Base-by-base conservation (phyloP, 805 yeast genomes). In the Metschnikowia drakensbergensis region DNA sequence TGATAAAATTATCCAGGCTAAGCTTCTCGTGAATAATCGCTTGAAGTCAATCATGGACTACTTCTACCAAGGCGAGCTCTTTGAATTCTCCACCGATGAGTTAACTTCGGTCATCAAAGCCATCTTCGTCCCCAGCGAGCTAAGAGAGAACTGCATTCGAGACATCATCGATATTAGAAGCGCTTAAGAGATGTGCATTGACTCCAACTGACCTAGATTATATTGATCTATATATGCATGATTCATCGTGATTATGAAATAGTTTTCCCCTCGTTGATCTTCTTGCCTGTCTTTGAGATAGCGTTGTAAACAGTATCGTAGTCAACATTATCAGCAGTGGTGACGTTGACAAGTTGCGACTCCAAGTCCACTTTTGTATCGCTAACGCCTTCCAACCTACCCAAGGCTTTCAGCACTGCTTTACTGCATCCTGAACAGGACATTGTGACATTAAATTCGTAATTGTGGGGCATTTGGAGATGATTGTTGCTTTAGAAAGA, bases 231-330 rank as follows among this genome's bases (percentile, higher is more conserved):
- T 23, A 23, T 31, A 22, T 23, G 27, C 43, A 6, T 9, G 9
- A 13, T 30, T 2, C 11, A 5, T 29, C 7, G 6, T 37, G 30
- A 37, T 45, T 48, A 51, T 37, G 26, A 42, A 33, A 51, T 36
- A 38, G 76, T 70, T 58, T 76, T 76, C 9, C 96, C 96, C 29
- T 76, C 74, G 41, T 77, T 72, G 50, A 92, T 85, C 59, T 82
- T 82, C 74, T 92, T 92, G 33, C 98, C 98, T 1, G 98, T 90
- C 75, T 92, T 92, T 53, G 84, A 72, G 54, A 92, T 92, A 48
- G 89, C 83, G 46, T 77, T 83, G 47, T 84, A 74, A n/a, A 94
- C 91, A 3, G 84, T 79, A 44, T 91, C 95, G 62, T 86, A 89
- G 45, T 80, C 77, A 32, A 87, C 65, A 8, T 67, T 57, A 31